Conservation (phyloP, 345 rosid species). For the Nephelium lappaceum region DNA sequence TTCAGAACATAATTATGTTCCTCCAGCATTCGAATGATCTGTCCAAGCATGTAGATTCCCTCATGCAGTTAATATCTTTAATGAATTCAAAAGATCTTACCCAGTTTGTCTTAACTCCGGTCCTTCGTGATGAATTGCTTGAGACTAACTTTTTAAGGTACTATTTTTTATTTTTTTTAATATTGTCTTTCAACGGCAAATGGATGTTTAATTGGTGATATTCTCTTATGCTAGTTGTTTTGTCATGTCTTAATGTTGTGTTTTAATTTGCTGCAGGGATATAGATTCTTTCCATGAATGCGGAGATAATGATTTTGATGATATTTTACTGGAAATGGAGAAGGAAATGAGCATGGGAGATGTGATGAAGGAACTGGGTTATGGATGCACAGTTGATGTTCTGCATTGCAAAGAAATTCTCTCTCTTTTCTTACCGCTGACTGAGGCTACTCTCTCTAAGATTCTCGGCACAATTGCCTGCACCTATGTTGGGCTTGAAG, state of each 20-base stretch:
- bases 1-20: constrained; percentile 71
- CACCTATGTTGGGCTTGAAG: constrained; percentile 59
- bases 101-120: constrained; percentile 58
- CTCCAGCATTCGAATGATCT: constrained; percentile 73
- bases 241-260: constrained; percentile 6
- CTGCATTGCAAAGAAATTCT: constrained; percentile 73
- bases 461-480: constrained; percentile 62
- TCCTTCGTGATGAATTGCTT: constrained; percentile 60
- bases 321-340: constrained; percentile 80
- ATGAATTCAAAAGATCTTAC: constrained; percentile 51
- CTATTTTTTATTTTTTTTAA: background rate
- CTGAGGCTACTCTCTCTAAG: constrained; percentile 71
- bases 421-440: constrained; percentile 67
- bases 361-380: constrained; percentile 83
- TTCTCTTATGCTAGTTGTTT: background rate
- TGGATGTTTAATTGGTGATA: background rate
- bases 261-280: constrained; percentile 41
- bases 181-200: constrained; percentile 5
- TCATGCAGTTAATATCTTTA: constrained; percentile 68
- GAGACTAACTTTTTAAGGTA: constrained; percentile 67
- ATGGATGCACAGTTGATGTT: constrained; percentile 77
- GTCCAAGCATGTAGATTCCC: constrained; percentile 70
- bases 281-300: constrained; percentile 47
- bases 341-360: constrained; percentile 78
- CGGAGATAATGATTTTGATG: constrained; percentile 68